A percentile compares a stretch with the other conserved stretches of the same genome.
Conservation (phyloP, 1,139 yeast genomes). For the Debaryomyces sp. region DNA sequence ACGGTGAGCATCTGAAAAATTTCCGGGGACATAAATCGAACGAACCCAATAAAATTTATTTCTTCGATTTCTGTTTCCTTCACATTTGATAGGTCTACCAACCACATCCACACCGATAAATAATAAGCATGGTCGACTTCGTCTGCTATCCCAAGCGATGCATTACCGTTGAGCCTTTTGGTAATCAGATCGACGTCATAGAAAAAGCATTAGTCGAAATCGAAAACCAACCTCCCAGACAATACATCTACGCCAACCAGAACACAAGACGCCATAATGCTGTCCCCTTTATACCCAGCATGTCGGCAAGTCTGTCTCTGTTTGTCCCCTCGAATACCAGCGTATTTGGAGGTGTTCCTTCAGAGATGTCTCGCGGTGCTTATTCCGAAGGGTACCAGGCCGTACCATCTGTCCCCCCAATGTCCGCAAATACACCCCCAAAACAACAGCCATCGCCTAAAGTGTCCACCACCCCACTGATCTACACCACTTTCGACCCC, state of each 20-base stretch:
- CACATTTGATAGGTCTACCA: background rate
- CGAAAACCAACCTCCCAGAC: slow-evolving; percentile 31
- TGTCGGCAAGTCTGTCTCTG: background rate
- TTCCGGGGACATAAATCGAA: slow-evolving; percentile 2
- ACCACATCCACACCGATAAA: background rate
- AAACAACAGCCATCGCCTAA: background rate
- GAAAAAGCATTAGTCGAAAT: slow-evolving; percentile 34
- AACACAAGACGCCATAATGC: slow-evolving; percentile 8
- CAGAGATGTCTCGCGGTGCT: background rate
- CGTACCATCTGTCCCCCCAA: background rate
- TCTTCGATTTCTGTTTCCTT: background rate
- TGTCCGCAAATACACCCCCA: background rate
- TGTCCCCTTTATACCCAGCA: background rate
- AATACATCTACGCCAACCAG: slow-evolving; percentile 12
- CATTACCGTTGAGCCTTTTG: slow-evolving; percentile 34
- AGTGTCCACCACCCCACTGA: background rate
- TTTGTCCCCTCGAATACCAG: background rate
- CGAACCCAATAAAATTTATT: background rate
- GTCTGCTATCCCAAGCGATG: slow-evolving; percentile 26
- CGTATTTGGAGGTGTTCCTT: background rate
- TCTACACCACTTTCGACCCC: slow-evolving; percentile 20
- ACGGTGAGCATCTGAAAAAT: background rate
- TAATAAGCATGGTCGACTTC: background rate
- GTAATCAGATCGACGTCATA: slow-evolving; percentile 34
- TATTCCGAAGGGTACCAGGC: background rate